These are phyloP conservation scores for Penicillium olsonii DNA, from an alignment of 2,329 filamentous ascomycete genomes.

Conservation along the genomic window DNA sequence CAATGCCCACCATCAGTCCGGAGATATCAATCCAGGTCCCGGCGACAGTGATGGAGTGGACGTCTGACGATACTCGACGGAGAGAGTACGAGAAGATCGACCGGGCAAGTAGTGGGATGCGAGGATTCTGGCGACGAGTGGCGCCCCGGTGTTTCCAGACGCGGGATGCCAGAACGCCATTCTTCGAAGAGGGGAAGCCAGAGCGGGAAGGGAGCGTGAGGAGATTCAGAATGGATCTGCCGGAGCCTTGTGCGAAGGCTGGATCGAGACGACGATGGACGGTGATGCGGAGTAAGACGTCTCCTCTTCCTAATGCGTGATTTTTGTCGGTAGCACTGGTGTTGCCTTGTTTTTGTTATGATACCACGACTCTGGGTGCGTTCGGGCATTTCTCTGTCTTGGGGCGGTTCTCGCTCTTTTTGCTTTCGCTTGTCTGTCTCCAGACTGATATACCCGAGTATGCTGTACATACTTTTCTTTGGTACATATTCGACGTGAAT, in stretches of 20 bases:
- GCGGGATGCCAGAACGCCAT: constrained; percentile 36
- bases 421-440: background rate
- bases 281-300: constrained; percentile 17
- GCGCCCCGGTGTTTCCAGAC: constrained; percentile 44
- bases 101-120: constrained; percentile 43
- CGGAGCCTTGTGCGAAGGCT: constrained; percentile 22
- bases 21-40: constrained; percentile 28
- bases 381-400: constrained; percentile 3
- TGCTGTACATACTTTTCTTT: background rate
- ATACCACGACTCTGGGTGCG: constrained; percentile 14
- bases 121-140: constrained; percentile 44
- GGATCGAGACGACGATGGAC: constrained; percentile 13
- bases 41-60: constrained; percentile 50
- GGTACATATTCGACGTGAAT: background rate
- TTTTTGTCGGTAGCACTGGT: constrained; percentile 4
- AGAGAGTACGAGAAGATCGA: constrained; percentile 58
- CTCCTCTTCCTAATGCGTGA: constrained; percentile 1
- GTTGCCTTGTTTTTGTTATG: constrained; percentile 7
- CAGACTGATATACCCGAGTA: constrained; percentile 10
- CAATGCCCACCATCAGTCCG: constrained; percentile 19
- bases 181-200: constrained; percentile 45
- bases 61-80: constrained; percentile 45
- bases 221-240: constrained; percentile 48
- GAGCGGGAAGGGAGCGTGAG: constrained; percentile 48
- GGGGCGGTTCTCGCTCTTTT: constrained; percentile 1